Percentiles rank a stretch among this genome's conserved stretches.
These are phyloP conservation scores for Tieghemiomyces parasiticus DNA, from an alignment of 192 early-diverging fungal genomes.

Conservation along the genomic window DNA sequence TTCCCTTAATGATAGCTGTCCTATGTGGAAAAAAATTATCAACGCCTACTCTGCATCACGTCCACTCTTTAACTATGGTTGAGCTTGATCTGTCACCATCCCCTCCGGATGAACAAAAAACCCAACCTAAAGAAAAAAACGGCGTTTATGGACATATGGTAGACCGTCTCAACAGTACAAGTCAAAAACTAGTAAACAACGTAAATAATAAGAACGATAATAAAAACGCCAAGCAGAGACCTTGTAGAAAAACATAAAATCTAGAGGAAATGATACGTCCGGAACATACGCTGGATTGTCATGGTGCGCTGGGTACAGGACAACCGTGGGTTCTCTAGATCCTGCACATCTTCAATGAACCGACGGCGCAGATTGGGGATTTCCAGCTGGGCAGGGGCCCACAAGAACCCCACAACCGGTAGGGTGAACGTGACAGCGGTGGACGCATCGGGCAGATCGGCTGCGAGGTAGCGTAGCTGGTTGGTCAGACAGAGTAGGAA, in stretches of 20 bases:
- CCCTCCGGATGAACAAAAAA: not conserved
- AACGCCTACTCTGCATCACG: too few relatives aligned
- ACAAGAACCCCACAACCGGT: conserved; percentile 22
- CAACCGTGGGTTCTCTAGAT: conserved; percentile 47
- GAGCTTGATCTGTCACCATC: not conserved
- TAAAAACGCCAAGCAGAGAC: not conserved
- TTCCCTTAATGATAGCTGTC: too few relatives aligned
- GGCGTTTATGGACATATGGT: not conserved
- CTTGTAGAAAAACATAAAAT: too few relatives aligned
- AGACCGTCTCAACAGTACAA: not conserved
- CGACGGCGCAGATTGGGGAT: conserved; percentile 31
- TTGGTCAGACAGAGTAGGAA: conserved; percentile 3
- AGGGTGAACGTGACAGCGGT: conserved; percentile 14
- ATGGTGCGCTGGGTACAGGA: conserved; percentile 33
- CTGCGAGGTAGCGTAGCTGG: conserved; percentile 22
- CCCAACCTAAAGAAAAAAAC: not conserved
- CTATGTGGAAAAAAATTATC: too few relatives aligned
- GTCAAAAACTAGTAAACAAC: not conserved
- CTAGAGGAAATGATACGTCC: conserved; percentile 44
- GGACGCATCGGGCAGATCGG: conserved; percentile 17
- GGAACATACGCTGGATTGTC: conserved; percentile 44
- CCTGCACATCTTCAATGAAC: conserved; percentile 67
- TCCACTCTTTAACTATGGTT: too few relatives aligned
- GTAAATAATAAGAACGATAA: not conserved
- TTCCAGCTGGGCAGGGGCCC: conserved; percentile 34